Evolutionary conservation across 768 basidiomycete species (phyloP), one percentile per base, ranked within the genome.

Genomic region (Boletus rubroflammeus): DNA sequence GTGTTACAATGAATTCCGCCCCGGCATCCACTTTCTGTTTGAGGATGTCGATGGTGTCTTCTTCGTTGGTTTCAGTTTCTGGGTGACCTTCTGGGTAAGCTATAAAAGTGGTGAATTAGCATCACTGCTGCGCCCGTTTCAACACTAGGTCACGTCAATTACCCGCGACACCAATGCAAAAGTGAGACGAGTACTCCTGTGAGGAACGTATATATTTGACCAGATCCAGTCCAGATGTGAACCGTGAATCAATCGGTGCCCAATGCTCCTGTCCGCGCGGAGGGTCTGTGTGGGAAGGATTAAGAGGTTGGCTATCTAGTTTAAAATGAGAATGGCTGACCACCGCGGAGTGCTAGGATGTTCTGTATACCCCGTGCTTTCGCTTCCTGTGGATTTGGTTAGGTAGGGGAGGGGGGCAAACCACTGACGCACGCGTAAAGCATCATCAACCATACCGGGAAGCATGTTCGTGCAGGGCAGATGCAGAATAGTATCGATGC

Each of bases 381-480:
- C 3, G 90, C 92, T 55, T 79, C 79, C 94, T 89, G 60, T n/a
- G 19, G 25, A 38, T 42, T 54, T 44, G 11, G 54, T 53, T 47
- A 51, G 49, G 43, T 56, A 54, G 5, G 6, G 13, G 39, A 44
- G 39, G 43, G 5, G 43, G 10, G 10, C 1, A 46, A 17, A 7
- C 28, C 7, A 39, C 32, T 9, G 48, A 67, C 81, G 55, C 62
- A 97, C 96, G 73, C 81, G 80, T 43, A 99, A 72, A n/a, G 88
- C 85, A 47, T 84, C 81, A 65, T 97, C 90, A 6, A 99, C 84
- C 69, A 87, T 84, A 21, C 93, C 91, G 61, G 86, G 77, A 63
- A 88, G 83, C 88, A 98, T 95, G 72, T 98, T 97, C 31, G 97
- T 98, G 75, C 96, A 98, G 7, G 96, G 98, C 60, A 99, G 70